phyloP scores from a whole-genome alignment of 2,329 filamentous ascomycete species.

The Fusarium succisae region DNA sequence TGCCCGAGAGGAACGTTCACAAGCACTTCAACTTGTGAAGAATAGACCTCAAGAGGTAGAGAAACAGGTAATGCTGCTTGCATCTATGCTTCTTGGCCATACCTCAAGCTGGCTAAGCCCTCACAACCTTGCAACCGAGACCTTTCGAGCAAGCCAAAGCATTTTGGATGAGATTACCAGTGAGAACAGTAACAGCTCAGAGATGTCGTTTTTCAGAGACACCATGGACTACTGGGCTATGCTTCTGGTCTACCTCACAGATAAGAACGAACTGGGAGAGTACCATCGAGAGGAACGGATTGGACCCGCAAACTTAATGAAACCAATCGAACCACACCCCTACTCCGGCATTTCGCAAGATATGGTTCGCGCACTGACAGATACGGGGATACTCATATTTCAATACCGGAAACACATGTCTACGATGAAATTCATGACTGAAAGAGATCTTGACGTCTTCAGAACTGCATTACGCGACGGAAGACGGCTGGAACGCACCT shows the following conservation, averaged over 20 bases:
- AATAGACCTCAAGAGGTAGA: not conserved
- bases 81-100: not conserved
- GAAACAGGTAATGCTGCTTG: not conserved
- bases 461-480: not conserved
- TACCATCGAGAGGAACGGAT: not conserved
- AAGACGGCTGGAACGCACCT: not conserved
- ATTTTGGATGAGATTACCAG: not conserved
- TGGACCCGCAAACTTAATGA: not conserved
- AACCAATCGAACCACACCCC: not conserved
- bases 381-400: not conserved
- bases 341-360: not conserved
- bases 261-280: not conserved
- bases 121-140: not conserved
- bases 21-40: not conserved
- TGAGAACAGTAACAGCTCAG: not conserved
- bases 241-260: not conserved
- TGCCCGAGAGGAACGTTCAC: not conserved
- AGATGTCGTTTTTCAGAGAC: not conserved
- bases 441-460: not conserved
- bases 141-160: not conserved
- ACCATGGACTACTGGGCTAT: conserved; percentile 10
- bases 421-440: not conserved
- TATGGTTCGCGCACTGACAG: not conserved
- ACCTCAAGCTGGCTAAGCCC: conserved; percentile 3
- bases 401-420: not conserved